Base-by-base conservation (phyloP, 2,329 filamentous ascomycete genomes). In the Sporothrix pallida region DNA sequence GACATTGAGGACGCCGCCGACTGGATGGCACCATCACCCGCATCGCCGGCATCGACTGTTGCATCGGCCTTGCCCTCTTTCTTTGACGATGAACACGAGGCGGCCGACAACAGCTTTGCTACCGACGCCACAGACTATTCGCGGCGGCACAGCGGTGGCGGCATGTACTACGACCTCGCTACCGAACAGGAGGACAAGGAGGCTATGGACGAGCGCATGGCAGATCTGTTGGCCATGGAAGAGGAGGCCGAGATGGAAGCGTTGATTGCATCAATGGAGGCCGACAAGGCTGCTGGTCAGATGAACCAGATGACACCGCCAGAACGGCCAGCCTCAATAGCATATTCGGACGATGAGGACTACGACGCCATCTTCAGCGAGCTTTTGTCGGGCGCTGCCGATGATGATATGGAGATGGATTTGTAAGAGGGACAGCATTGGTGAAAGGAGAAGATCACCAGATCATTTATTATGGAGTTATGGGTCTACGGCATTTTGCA, bases 341-440 rank as follows among this genome's bases (percentile, higher is more conserved):
- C 80, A 0, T 80, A 84, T 46, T 85, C 83, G 0, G 88, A 90
- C 71, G 88, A 90, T 63, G 86, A 86, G 15, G 88, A 90, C 60
- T 91, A 90, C 77, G 89, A 91, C 76, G 82, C 85, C 65, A 81
- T 91, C 10, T 91, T 97, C 79, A 87, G 89, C 83, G 89, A 93
- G 76, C 79, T 93, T 52, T 81, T 89, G 70, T 84, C 87, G n/a
- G 81, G 85, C 2, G 82, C 81, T 26, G 81, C 84, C 46, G 80
- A 23, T 4, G 72, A 74, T 20, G 75, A 84, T 52, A 87, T 87
- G 82, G 87, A 88, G 72, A 83, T 85, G 80, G 83, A 83, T 48
- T 85, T 23, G 17, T 46, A 48, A 31, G 48, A 52, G 7, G 42
- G 42, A 17, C n/a, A 26, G 42, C n/a, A 3, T n/a, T 13, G 37